Evolutionary conservation across 257 asterid species (phyloP).

Genomic region (Vinca minor): DNA sequence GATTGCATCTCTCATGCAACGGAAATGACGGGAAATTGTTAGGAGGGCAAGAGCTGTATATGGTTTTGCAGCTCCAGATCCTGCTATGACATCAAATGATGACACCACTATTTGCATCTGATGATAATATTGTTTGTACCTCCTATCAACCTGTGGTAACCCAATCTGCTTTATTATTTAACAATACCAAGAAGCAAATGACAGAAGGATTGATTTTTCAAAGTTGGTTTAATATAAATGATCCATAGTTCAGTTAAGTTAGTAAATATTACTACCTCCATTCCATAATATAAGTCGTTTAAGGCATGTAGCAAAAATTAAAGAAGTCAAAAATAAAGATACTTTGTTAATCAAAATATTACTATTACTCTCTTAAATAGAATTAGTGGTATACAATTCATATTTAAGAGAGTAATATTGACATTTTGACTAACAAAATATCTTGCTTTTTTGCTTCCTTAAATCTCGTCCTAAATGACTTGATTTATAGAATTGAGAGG

Average conservation of each 20-base stretch:
- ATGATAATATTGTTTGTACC: constrained; percentile 76
- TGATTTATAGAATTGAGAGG: no score
- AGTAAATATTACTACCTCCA: no score
- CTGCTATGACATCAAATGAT: constrained; percentile 65
- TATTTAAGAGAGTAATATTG: no score
- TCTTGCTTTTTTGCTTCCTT: no score
- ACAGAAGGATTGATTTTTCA: background rate
- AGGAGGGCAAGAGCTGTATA: constrained; percentile 79
- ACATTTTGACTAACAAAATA: no score
- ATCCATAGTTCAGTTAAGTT: background rate
- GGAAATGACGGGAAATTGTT: constrained; percentile 85
- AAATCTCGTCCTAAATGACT: no score
- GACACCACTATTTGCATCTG: constrained; percentile 81
- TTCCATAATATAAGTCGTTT: no score
- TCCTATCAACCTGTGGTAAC: constrained; percentile 56
- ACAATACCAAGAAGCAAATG: background rate
- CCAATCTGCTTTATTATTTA: background rate
- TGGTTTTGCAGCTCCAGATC: constrained; percentile 65
- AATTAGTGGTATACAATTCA: no score
- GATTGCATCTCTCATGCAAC: constrained; percentile 70
- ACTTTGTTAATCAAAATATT: no score
- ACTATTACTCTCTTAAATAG: no score
- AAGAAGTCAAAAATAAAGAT: no score
- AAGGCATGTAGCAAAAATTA: no score
- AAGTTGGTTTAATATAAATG: background rate